Conservation (phyloP, 305 asterid species). For the Solanum aculeatissimum region DNA sequence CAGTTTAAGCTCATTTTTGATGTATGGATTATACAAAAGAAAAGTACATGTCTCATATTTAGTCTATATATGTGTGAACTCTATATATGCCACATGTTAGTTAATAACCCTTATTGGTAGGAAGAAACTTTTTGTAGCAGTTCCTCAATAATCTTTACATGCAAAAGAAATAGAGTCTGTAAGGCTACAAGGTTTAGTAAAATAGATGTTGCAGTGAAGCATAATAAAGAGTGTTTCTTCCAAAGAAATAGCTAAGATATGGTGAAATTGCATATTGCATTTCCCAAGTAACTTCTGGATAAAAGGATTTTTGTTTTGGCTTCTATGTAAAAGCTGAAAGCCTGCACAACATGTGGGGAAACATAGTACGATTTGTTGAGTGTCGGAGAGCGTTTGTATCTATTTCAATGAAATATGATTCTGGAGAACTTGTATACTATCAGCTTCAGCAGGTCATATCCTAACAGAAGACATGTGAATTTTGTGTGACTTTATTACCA, state of each 20-base stretch:
- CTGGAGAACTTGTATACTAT: background rate
- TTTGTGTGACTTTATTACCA: background rate
- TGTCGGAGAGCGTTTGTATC: background rate
- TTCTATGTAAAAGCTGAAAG: background rate
- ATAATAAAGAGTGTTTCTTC: background rate
- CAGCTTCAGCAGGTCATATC: background rate
- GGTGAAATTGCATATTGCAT: background rate
- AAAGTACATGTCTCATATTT: background rate
- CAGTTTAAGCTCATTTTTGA: background rate
- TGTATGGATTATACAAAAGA: background rate
- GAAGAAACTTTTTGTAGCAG: background rate
- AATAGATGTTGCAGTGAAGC: background rate
- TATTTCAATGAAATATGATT: background rate
- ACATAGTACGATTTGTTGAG: background rate
- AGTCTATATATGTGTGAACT: background rate
- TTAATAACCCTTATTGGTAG: background rate
- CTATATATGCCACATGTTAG: background rate
- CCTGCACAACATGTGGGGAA: background rate
- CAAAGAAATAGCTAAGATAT: background rate
- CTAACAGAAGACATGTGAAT: background rate
- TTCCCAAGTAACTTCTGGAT: background rate
- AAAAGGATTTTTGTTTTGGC: background rate
- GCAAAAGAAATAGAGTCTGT: background rate
- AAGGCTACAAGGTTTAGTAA: background rate
- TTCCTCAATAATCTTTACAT: background rate